Base-by-base conservation (phyloP, 495 filamentous ascomycete genomes). In the Daldinia bambusicola region DNA sequence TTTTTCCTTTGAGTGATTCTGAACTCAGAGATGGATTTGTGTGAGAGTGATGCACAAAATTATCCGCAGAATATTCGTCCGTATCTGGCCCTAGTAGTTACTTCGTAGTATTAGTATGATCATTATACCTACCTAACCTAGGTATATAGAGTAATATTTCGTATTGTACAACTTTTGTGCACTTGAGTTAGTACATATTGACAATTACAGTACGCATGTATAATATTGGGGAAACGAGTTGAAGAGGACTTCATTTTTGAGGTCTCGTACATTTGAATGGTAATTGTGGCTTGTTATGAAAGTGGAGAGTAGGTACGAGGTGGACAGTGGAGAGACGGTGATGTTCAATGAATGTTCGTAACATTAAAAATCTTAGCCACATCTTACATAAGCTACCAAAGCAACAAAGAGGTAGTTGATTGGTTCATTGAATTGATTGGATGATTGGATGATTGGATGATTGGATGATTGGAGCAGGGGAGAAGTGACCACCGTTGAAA, bases 401-500 rank as follows among this genome's bases (percentile, higher is more conserved):
- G 16, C 7, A 6, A 5, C 16, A 26, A 3, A 26, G n/a, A n/a
- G n/a, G 26, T 18, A 8, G 7, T 6, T 57, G 34, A 37, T 36
- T 57, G 30, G 22, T n/a, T 26, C 1, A 26, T 26, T 3, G 26
- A 1, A 3, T 26, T 40, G 37, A 40, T 40, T 40, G 26, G 50
- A 37, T 66, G 68, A 66, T 66, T 66, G 56, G 56, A 40, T n/a
- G n/a, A n/a, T n/a, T 32, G 6, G 10, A 4, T 38, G 37, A 38
- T 38, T 38, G 26, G 50, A 37, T 66, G 68, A 66, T 66, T 66
- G 56, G 56, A 41, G 55, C 48, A 66, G 53, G 48, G n/a, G n/a
- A 20, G 63, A 72, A 68, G 65, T 72, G 70, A 72, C 70, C 70
- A 72, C 70, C 60, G 70, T 72, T 72, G 64, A 68, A 72, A 26